Percentiles rank a stretch among this genome's conserved stretches.
phyloP scores from a whole-genome alignment of 305 asterid species.

The Stenogyne calaminthoides region DNA sequence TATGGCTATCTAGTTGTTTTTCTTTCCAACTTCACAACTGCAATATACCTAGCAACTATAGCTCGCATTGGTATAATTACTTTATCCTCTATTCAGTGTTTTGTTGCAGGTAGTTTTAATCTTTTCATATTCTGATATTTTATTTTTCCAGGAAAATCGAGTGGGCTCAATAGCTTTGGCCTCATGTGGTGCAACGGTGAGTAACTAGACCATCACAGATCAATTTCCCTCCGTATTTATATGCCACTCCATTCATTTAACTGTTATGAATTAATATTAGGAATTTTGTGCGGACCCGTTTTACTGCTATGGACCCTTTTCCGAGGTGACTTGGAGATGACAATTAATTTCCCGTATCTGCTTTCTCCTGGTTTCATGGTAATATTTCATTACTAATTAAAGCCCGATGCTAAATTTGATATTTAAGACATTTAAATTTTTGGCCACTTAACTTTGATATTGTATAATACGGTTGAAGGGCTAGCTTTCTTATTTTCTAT shows the following conservation, averaged over 20 bases:
- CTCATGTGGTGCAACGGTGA: constrained; percentile 99
- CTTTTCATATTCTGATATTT: constrained; percentile 33
- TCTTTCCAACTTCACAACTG: constrained; percentile 79
- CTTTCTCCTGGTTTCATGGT: constrained; percentile 95
- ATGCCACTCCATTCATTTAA: not conserved
- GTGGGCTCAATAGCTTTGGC: constrained; percentile 96
- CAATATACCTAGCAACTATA: constrained; percentile 89
- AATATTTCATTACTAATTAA: constrained; percentile 29
- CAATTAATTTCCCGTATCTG: constrained; percentile 73
- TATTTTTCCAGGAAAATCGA: constrained; percentile 72
- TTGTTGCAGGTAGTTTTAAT: constrained; percentile 17
- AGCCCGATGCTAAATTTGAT: not conserved
- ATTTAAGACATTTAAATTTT: not conserved
- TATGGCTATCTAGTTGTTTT: constrained; percentile 83
- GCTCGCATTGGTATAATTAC: constrained; percentile 77
- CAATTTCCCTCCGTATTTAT: constrained; percentile 16
- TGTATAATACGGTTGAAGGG: not conserved
- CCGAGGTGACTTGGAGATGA: constrained; percentile 81
- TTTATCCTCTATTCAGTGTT: constrained; percentile 35
- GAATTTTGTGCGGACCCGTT: constrained; percentile 79
- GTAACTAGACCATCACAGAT: constrained; percentile 29
- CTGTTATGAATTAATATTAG: constrained; percentile 37
- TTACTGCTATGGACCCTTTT: constrained; percentile 79
- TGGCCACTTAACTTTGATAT: not conserved
- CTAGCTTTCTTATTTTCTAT: not conserved